Conservation (phyloP, 148 eudicot genomes). For the Spergularia bocconei region DNA sequence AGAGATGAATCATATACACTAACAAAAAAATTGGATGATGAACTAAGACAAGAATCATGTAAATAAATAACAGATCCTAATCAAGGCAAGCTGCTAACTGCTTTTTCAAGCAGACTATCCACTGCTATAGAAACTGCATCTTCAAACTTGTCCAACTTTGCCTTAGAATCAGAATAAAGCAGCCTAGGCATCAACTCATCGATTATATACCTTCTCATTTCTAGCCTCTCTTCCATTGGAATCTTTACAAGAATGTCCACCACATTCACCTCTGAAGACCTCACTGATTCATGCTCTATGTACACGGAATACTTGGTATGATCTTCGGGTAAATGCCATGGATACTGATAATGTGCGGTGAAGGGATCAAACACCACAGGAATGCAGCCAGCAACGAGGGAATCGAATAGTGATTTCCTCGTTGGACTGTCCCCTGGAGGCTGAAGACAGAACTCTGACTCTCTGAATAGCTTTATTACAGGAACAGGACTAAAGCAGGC, state of each 20-base stretch:
- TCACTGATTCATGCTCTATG: conserved; percentile 56
- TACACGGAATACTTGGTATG: conserved; percentile 53
- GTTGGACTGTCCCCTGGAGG: conserved; percentile 84
- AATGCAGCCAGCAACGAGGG: conserved; percentile 72
- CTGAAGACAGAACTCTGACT: conserved; percentile 83
- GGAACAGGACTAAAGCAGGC: conserved; percentile 40
- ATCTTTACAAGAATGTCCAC: conserved; percentile 49
- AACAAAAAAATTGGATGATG: no score
- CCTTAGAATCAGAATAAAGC: conserved; percentile 60
- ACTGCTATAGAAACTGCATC: conserved; percentile 72
- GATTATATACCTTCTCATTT: conserved; percentile 68
- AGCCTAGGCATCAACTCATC: conserved; percentile 66
- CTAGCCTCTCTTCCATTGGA: conserved; percentile 43
- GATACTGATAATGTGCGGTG: conserved; percentile 76
- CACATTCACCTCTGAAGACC: conserved; percentile 44
- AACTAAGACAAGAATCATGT: no score
- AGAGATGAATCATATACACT: no score
- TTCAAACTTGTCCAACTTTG: conserved; percentile 51
- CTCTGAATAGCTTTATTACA: conserved; percentile 45
- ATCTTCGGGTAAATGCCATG: conserved; percentile 83
- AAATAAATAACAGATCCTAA: no score
- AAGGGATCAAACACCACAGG: conserved; percentile 76
- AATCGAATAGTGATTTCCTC: conserved; percentile 74
- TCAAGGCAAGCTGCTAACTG: conserved; percentile 34
- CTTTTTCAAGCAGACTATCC: conserved; percentile 50